phyloP scores from a whole-genome alignment of 495 filamentous ascomycete genomes.

The Saxophila tyrrhenica region DNA sequence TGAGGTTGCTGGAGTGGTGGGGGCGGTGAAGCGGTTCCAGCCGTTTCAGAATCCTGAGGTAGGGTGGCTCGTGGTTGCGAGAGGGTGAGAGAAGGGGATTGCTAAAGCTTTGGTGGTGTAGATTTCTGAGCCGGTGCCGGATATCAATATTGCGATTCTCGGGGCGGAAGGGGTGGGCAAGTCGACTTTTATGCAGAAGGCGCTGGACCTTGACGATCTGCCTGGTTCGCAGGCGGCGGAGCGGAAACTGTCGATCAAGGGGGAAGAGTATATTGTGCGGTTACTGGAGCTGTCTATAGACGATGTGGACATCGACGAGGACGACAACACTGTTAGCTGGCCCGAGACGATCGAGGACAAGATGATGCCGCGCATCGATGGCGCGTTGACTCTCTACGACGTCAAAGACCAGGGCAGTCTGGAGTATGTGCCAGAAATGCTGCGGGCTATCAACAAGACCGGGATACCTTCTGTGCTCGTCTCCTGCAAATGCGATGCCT shows the following conservation, averaged over 20 bases:
- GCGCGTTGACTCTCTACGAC: conserved; percentile 76
- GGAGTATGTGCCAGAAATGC: conserved; percentile 50
- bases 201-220: conserved; percentile 54
- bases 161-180: conserved; percentile 76
- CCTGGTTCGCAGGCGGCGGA: conserved; percentile 38
- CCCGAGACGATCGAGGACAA: conserved; percentile 57
- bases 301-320: conserved; percentile 54
- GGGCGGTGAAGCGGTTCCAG: conserved; percentile 15
- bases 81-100: neutral
- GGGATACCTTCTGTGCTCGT: conserved; percentile 19
- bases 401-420: conserved; percentile 64
- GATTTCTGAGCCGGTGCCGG: conserved; percentile 34
- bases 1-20: conserved; percentile 18
- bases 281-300: conserved; percentile 65
- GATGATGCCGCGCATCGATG: conserved; percentile 63
- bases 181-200: conserved; percentile 75
- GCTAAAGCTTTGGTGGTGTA: conserved; percentile 3
- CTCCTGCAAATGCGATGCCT: conserved; percentile 19
- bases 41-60: conserved; percentile 20
- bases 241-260: conserved; percentile 68
- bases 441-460: conserved; percentile 40
- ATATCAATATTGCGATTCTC: conserved; percentile 78
- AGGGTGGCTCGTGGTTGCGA: neutral
- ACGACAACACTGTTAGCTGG: conserved; percentile 59
- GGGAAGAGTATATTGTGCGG: conserved; percentile 62